These are phyloP conservation scores for Chiua virens DNA, from an alignment of 768 basidiomycete genomes.

Conservation along the genomic window DNA sequence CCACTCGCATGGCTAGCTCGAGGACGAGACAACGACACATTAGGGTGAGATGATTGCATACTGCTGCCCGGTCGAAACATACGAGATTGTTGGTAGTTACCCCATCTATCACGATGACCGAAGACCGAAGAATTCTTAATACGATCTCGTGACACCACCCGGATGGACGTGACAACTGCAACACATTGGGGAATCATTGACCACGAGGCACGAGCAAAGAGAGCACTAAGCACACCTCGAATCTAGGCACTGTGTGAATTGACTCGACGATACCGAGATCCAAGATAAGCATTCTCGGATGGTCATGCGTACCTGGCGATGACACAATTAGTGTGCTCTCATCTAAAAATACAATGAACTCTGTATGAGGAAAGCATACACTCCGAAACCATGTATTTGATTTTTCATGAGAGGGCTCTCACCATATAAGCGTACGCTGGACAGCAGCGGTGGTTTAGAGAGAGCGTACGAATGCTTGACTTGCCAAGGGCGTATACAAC, in stretches of 20 bases:
- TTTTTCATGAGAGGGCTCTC: constrained; percentile 8
- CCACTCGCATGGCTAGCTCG: background rate
- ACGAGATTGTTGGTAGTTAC: background rate
- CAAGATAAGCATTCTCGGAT: background rate
- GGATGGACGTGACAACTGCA: background rate
- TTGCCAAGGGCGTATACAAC: too few species aligned
- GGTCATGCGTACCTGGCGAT: background rate
- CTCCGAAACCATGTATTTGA: constrained; percentile 7
- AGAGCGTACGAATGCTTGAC: too few species aligned
- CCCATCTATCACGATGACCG: background rate
- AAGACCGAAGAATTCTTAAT: background rate
- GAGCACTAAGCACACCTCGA: background rate
- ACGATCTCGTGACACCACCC: background rate
- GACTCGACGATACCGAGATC: constrained; percentile 1
- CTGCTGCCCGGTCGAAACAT: background rate
- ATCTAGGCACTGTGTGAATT: constrained; percentile 3
- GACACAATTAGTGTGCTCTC: background rate
- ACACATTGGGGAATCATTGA: background rate
- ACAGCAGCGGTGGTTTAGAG: background rate
- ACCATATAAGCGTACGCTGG: too few species aligned
- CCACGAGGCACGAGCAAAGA: background rate
- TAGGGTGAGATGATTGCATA: background rate
- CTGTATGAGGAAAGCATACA: background rate
- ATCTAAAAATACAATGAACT: background rate
- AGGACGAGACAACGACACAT: background rate